These are phyloP conservation scores for Galerina sulciceps DNA, from an alignment of 768 basidiomycete genomes.

Conservation along the genomic window DNA sequence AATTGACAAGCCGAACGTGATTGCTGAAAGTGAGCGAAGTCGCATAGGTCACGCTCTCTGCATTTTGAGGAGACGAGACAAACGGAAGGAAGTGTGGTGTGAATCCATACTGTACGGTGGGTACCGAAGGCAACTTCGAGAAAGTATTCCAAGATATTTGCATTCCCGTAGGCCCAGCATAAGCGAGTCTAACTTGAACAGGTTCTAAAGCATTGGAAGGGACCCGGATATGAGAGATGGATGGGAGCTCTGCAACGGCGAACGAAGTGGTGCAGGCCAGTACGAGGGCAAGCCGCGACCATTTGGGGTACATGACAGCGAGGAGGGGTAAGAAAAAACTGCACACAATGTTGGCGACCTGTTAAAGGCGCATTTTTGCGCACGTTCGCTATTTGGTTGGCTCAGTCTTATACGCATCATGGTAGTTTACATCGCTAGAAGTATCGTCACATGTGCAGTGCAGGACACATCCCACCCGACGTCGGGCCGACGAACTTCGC, in stretches of 20 bases:
- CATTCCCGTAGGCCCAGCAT: conserved; percentile 24
- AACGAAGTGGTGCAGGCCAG: neutral
- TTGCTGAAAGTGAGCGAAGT: conserved; percentile 22
- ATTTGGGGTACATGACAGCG: neutral
- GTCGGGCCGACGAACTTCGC: no score
- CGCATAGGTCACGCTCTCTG: conserved; percentile 18
- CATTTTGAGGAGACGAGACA: conserved; percentile 8
- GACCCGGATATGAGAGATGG: conserved; percentile 7
- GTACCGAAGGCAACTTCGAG: conserved; percentile 7
- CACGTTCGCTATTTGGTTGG: conserved; percentile 1
- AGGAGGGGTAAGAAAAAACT: neutral
- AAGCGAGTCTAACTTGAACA: conserved; percentile 22
- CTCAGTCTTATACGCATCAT: no score
- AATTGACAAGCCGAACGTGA: conserved; percentile 18
- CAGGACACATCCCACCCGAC: no score
- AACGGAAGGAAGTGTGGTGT: conserved; percentile 8
- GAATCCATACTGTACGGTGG: conserved; percentile 16
- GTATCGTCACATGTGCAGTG: no score
- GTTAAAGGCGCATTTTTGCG: neutral
- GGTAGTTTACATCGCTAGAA: no score
- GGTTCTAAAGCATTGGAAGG: conserved; percentile 11
- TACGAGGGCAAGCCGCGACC: neutral
- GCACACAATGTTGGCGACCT: neutral
- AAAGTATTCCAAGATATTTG: conserved; percentile 24
- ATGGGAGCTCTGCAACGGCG: conserved; percentile 2